Evolutionary conservation across 2,329 filamentous ascomycete species (phyloP).

Genomic region (Colletotrichum sp.): DNA sequence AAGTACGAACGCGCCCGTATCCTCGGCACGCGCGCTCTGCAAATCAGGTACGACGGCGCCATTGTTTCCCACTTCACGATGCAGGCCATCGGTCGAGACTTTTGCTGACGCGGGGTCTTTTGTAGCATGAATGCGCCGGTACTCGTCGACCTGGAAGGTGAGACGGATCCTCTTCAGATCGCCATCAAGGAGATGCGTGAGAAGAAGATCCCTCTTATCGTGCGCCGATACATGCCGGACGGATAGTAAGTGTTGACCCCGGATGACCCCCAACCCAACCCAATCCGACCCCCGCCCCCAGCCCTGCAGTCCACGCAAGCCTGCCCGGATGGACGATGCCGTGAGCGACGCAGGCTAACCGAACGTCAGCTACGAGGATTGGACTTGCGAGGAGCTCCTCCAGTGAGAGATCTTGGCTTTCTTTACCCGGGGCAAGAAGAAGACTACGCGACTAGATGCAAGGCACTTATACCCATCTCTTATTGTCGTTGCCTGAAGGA

Average conservation of each 20-base stretch:
- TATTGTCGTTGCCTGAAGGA: slow-evolving; percentile 11
- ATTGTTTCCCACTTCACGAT: background rate
- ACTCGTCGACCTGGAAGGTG: slow-evolving; percentile 93
- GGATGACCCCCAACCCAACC: background rate
- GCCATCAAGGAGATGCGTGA: slow-evolving; percentile 96
- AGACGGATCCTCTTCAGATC: slow-evolving; percentile 97
- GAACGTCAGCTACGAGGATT: slow-evolving; percentile 87
- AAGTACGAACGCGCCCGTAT: slow-evolving; percentile 98
- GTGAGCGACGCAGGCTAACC: slow-evolving; percentile 23
- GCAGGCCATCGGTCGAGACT: background rate
- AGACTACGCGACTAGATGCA: slow-evolving; percentile 16
- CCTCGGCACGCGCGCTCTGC: slow-evolving; percentile 88
- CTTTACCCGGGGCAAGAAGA: background rate
- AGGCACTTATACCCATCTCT: slow-evolving; percentile 21
- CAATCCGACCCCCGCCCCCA: background rate
- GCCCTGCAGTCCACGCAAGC: background rate
- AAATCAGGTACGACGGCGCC: slow-evolving; percentile 78
- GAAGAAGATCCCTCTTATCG: slow-evolving; percentile 98
- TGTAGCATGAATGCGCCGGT: slow-evolving; percentile 95
- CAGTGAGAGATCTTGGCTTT: slow-evolving; percentile 41
- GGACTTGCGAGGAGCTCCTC: slow-evolving; percentile 96
- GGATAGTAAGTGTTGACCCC: slow-evolving; percentile 75
- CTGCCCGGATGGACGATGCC: background rate
- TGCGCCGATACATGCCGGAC: slow-evolving; percentile 94
- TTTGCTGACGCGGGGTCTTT: slow-evolving; percentile 20